Conservation (phyloP, 495 filamentous ascomycete species). For the Physcia stellaris region DNA sequence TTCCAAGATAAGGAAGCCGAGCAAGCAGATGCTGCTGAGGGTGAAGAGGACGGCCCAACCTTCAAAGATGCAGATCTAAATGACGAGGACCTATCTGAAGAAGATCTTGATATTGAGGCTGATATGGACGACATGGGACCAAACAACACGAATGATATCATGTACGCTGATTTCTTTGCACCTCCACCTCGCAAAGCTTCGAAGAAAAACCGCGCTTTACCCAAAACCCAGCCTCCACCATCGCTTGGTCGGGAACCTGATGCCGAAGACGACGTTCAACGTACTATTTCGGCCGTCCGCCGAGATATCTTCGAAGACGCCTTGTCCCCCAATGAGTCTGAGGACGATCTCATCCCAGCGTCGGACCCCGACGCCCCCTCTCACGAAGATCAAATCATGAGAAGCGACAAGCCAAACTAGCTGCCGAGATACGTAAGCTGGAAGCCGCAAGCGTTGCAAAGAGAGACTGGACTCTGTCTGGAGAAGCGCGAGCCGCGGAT, state of each 20-base stretch:
- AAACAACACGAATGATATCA: slow-evolving; percentile 72
- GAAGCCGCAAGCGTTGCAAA: slow-evolving; percentile 85
- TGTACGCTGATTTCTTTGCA: slow-evolving; percentile 82
- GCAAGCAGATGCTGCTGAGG: slow-evolving; percentile 21
- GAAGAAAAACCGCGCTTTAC: slow-evolving; percentile 32
- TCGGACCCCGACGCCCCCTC: slow-evolving; percentile 26
- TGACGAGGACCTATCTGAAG: slow-evolving; percentile 40
- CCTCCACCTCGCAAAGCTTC: slow-evolving; percentile 60
- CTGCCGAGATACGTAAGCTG: slow-evolving; percentile 77
- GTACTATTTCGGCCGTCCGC: slow-evolving; percentile 80
- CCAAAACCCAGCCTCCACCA: slow-evolving; percentile 32
- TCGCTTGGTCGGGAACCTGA: slow-evolving; percentile 19
- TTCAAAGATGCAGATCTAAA: slow-evolving; percentile 57
- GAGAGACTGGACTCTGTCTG: slow-evolving; percentile 77
- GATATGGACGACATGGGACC: slow-evolving; percentile 32
- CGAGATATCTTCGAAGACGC: slow-evolving; percentile 88
- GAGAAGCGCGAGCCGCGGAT: slow-evolving; percentile 72
- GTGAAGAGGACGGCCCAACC: slow-evolving; percentile 59
- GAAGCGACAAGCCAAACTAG: slow-evolving; percentile 68
- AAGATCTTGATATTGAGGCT: slow-evolving; percentile 34
- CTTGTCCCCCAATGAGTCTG: slow-evolving; percentile 31
- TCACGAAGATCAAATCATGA: slow-evolving; percentile 60
- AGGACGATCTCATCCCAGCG: slow-evolving; percentile 28
- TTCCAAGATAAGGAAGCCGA: slow-evolving; percentile 8
- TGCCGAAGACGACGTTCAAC: slow-evolving; percentile 52